Conservation (phyloP, 148 eudicot genomes). For the Diospyros lotus region DNA sequence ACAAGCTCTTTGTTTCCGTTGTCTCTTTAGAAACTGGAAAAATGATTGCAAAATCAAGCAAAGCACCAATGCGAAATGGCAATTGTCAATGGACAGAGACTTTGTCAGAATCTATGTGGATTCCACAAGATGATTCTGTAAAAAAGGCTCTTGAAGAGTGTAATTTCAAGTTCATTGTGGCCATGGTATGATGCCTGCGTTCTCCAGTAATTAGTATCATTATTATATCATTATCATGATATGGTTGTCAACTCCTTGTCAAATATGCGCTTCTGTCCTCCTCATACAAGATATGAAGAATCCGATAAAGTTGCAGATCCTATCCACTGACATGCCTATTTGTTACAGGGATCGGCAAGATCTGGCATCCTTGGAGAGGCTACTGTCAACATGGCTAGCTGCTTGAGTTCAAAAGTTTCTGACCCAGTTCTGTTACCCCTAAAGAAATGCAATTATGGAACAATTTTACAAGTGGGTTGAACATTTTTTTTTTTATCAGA, state of each 20-base stretch:
- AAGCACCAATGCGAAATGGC: constrained; percentile 53
- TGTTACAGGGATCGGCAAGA: constrained; percentile 60
- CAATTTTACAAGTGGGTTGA: constrained; percentile 54
- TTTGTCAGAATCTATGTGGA: constrained; percentile 41
- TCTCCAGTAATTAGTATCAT: neutral
- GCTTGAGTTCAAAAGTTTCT: constrained; percentile 38
- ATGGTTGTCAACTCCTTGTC: neutral
- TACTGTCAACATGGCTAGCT: constrained; percentile 43
- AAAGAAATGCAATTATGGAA: constrained; percentile 55
- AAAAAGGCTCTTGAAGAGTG: constrained; percentile 33
- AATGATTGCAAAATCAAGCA: constrained; percentile 47
- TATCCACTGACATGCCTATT: constrained; percentile 8
- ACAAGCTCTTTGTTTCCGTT: constrained; percentile 53
- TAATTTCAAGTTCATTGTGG: constrained; percentile 50
- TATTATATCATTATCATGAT: neutral
- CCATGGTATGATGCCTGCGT: constrained; percentile 40
- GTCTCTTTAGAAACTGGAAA: constrained; percentile 61
- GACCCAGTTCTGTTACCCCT: constrained; percentile 46
- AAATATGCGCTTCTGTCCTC: neutral
- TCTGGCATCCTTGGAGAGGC: constrained; percentile 77
- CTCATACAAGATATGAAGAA: neutral
- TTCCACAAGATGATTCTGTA: constrained; percentile 36
- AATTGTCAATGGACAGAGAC: constrained; percentile 67
- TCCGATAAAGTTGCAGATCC: neutral
- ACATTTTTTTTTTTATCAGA: neutral